phyloP scores from a whole-genome alignment of 768 basidiomycete genomes.

The Suillus luteus region DNA sequence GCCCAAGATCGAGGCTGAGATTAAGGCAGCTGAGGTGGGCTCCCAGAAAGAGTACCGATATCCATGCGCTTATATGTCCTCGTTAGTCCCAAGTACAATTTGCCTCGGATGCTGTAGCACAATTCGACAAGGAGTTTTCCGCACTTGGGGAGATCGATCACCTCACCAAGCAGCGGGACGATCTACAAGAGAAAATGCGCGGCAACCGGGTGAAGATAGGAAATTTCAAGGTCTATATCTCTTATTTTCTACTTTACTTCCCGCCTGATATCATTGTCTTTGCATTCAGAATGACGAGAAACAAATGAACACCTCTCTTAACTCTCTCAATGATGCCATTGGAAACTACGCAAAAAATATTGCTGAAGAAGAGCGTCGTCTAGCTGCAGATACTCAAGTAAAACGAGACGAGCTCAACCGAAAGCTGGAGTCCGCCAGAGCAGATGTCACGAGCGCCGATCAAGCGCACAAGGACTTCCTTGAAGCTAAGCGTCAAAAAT shows the following conservation, averaged over 20 bases:
- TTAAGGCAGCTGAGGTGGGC: slow-evolving; percentile 43
- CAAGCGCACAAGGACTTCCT: slow-evolving; percentile 31
- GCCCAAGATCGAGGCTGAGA: slow-evolving; percentile 41
- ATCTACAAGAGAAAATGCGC: slow-evolving; percentile 43
- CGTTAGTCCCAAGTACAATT: slow-evolving; percentile 35
- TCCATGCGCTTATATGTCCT: slow-evolving; percentile 11
- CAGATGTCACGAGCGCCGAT: slow-evolving; percentile 43
- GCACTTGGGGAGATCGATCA: slow-evolving; percentile 50
- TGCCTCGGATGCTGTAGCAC: slow-evolving; percentile 39
- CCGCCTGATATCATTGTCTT: slow-evolving; percentile 9
- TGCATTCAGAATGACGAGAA: slow-evolving; percentile 49
- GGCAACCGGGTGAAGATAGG: slow-evolving; percentile 45
- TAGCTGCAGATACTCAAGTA: slow-evolving; percentile 58
- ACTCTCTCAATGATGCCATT: slow-evolving; percentile 35
- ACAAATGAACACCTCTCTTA: slow-evolving; percentile 47
- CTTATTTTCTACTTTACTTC: slow-evolving; percentile 18
- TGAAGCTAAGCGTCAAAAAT: slow-evolving; percentile 36
- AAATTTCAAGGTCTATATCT: slow-evolving; percentile 43
- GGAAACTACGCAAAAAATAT: slow-evolving; percentile 48
- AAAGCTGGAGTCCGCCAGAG: slow-evolving; percentile 50
- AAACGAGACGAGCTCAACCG: slow-evolving; percentile 60
- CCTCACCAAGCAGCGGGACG: slow-evolving; percentile 41
- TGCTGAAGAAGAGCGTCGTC: slow-evolving; percentile 50
- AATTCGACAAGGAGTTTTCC: slow-evolving; percentile 40
- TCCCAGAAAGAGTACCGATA: background rate